Conservation (phyloP, 75 land plant genomes). For the Pinus albicaulis region DNA sequence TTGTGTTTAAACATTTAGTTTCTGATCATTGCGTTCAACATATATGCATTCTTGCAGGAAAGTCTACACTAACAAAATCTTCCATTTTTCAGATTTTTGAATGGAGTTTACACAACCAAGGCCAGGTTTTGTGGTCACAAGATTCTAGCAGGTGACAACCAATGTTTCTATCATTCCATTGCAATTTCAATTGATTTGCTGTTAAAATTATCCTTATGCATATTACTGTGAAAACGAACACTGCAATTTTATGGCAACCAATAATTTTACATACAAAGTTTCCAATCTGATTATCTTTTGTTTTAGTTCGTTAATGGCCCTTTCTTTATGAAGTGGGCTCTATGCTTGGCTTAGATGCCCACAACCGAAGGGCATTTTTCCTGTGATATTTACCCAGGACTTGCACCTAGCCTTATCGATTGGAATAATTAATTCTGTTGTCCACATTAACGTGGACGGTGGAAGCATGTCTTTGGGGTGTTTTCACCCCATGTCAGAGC, state of each 20-base stretch:
- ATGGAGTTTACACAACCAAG: slow-evolving; percentile 94
- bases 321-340: no score
- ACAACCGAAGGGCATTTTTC: no score
- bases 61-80: background rate
- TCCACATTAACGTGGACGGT: no score
- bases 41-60: background rate
- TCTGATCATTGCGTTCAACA: background rate
- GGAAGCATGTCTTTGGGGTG: no score
- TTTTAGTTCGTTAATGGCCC: no score
- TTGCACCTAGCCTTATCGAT: no score
- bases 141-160: slow-evolving; percentile 62
- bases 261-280: background rate
- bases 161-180: background rate
- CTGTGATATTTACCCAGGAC: no score
- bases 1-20: background rate
- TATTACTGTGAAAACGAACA: background rate
- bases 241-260: background rate
- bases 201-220: background rate
- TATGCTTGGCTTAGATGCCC: no score
- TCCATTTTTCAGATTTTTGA: slow-evolving; percentile 57
- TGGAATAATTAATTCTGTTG: no score
- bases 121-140: slow-evolving; percentile 70
- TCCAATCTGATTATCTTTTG: no score
- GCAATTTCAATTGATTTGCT: background rate
- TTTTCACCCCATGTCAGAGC: no score